Conservation (phyloP, 805 yeast genomes). For the Candida peoriensis region DNA sequence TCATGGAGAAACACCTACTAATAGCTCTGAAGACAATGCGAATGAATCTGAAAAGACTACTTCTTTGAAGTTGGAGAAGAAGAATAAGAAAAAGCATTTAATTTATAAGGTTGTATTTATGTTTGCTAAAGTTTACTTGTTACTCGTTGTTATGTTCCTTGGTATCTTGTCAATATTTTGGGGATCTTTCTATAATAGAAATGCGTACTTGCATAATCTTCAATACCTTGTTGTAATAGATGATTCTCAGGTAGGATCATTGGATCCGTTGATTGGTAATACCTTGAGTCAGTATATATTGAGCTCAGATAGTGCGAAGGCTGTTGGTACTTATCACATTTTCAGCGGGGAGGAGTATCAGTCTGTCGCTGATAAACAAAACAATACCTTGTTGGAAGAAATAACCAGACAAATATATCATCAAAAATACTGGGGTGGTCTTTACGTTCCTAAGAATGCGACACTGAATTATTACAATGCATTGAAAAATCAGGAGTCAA, state of each 20-base stretch:
- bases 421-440: slow-evolving; percentile 54
- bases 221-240: slow-evolving; percentile 19
- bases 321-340: slow-evolving; percentile 16
- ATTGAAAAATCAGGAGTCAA: slow-evolving; percentile 6
- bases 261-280: slow-evolving; percentile 11
- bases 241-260: slow-evolving; percentile 10
- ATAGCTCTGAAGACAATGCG: background rate
- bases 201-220: slow-evolving; percentile 10
- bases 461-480: slow-evolving; percentile 25
- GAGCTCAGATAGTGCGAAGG: slow-evolving; percentile 4
- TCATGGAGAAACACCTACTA: too few relatives aligned
- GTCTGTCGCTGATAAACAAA: slow-evolving; percentile 5
- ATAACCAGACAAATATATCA: slow-evolving; percentile 39
- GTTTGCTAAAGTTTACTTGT: slow-evolving; percentile 5
- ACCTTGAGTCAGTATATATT: slow-evolving; percentile 2
- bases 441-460: slow-evolving; percentile 45
- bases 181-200: slow-evolving; percentile 24
- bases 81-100: background rate
- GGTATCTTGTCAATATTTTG: slow-evolving; percentile 16
- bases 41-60: background rate
- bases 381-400: slow-evolving; percentile 26
- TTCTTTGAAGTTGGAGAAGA: background rate
- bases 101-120: slow-evolving; percentile 1
- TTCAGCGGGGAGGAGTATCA: slow-evolving; percentile 3
- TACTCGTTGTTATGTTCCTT: slow-evolving; percentile 4